Evolutionary conservation across 768 basidiomycete species (phyloP).

Genomic region (Xerocomus spinulosus): DNA sequence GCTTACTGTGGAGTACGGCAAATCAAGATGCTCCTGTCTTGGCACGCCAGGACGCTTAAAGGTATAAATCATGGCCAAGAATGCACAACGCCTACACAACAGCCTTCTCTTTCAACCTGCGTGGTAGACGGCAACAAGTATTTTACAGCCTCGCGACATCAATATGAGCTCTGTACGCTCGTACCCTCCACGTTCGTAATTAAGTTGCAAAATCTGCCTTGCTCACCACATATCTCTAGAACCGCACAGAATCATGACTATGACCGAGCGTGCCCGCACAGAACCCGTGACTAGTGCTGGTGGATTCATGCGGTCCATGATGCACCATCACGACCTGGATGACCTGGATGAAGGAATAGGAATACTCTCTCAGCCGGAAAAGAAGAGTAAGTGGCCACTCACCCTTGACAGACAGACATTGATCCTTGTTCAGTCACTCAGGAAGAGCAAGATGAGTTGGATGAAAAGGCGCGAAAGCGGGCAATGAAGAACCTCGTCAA

Average conservation of each 20-base stretch:
- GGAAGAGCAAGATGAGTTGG: conserved; percentile 45
- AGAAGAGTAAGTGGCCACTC: conserved; percentile 12
- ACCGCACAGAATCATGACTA: conserved; percentile 12
- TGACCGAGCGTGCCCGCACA: conserved; percentile 12
- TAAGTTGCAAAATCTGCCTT: no score
- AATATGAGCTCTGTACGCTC: conserved; percentile 12
- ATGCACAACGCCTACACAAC: neutral
- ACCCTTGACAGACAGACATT: neutral
- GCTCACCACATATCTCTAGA: conserved; percentile 6
- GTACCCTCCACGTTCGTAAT: conserved; percentile 10
- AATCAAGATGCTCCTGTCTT: neutral
- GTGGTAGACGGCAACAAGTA: neutral
- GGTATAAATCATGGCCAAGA: neutral
- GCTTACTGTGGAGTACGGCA: neutral
- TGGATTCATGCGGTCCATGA: conserved; percentile 23
- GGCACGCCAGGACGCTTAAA: neutral
- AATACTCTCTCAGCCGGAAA: conserved; percentile 4
- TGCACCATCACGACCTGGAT: conserved; percentile 7
- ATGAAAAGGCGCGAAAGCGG: conserved; percentile 41
- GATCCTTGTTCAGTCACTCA: conserved; percentile 36
- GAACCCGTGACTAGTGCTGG: conserved; percentile 8
- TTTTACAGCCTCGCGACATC: neutral
- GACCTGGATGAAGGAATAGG: conserved; percentile 14
- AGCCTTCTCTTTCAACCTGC: neutral
- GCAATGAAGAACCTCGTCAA: conserved; percentile 50